Evolutionary conservation across 345 rosid species (phyloP).

Genomic region (Hibiscus syriacus): DNA sequence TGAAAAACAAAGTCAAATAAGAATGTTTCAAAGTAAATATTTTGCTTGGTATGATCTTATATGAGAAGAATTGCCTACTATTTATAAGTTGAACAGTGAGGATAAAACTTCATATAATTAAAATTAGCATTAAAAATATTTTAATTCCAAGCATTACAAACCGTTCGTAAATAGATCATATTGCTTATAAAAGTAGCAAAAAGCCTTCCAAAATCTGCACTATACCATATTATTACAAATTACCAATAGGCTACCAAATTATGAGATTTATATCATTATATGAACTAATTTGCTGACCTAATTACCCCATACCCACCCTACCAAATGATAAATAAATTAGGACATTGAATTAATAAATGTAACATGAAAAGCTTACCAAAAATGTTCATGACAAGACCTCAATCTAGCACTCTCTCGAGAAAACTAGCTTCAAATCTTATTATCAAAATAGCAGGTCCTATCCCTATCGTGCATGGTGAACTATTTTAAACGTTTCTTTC

Average conservation of each 20-base stretch:
- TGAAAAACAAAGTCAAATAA: too few species aligned
- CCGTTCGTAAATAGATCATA: neutral
- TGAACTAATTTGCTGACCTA: neutral
- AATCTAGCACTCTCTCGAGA: neutral
- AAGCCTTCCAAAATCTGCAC: neutral
- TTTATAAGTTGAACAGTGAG: too few species aligned
- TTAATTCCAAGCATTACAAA: too few species aligned
- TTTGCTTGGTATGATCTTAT: too few species aligned
- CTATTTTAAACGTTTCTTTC: neutral
- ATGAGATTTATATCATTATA: neutral
- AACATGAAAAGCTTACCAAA: neutral
- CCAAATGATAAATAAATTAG: neutral
- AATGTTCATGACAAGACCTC: neutral
- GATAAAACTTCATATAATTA: too few species aligned
- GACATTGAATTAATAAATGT: neutral
- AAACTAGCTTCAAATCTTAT: neutral
- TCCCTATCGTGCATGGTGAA: too few species aligned
- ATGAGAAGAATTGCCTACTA: too few species aligned
- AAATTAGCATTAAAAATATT: too few species aligned
- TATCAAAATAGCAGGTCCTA: neutral
- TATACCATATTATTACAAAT: neutral
- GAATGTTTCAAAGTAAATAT: too few species aligned
- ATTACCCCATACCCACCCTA: neutral
- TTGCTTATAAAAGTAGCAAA: neutral
- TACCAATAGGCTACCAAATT: neutral